Percentiles rank a stretch among this genome's conserved stretches.
Conservation (phyloP, 2,329 filamentous ascomycete species). For the Gnomoniopsis smithogilvyi region DNA sequence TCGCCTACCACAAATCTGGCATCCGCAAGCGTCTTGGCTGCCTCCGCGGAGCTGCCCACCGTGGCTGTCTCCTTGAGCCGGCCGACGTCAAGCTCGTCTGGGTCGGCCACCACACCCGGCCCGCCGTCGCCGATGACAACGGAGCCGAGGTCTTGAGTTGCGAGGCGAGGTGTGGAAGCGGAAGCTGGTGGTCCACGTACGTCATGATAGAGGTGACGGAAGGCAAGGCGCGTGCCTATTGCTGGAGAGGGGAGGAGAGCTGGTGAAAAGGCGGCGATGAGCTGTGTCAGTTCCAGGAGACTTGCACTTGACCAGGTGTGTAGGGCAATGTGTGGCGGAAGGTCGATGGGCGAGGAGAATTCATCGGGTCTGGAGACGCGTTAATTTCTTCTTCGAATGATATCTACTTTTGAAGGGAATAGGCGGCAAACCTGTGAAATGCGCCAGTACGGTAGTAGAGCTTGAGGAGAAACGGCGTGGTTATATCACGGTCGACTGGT, state of each 20-base stretch:
- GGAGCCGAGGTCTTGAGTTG: constrained; percentile 78
- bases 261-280: constrained; percentile 64
- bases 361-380: constrained; percentile 58
- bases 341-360: constrained; percentile 54
- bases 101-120: constrained; percentile 38
- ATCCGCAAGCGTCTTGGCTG: constrained; percentile 71
- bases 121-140: constrained; percentile 68
- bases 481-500: constrained; percentile 63
- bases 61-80: constrained; percentile 26
- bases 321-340: constrained; percentile 70
- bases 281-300: constrained; percentile 74
- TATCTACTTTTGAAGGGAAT: neutral
- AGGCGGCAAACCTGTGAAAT: constrained; percentile 60
- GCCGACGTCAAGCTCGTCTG: constrained; percentile 32
- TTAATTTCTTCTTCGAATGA: neutral
- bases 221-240: constrained; percentile 80
- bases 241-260: constrained; percentile 68
- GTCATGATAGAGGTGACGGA: constrained; percentile 83
- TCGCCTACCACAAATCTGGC: constrained; percentile 85
- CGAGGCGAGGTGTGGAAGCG: constrained; percentile 50
- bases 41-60: constrained; percentile 51
- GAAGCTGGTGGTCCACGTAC: constrained; percentile 36
- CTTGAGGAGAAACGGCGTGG: constrained; percentile 79
- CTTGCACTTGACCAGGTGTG: constrained; percentile 86
- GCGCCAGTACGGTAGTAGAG: constrained; percentile 75